These are phyloP conservation scores for Paraphoma sp. DNA, from an alignment of 2,329 filamentous ascomycete species.

Conservation along the genomic window DNA sequence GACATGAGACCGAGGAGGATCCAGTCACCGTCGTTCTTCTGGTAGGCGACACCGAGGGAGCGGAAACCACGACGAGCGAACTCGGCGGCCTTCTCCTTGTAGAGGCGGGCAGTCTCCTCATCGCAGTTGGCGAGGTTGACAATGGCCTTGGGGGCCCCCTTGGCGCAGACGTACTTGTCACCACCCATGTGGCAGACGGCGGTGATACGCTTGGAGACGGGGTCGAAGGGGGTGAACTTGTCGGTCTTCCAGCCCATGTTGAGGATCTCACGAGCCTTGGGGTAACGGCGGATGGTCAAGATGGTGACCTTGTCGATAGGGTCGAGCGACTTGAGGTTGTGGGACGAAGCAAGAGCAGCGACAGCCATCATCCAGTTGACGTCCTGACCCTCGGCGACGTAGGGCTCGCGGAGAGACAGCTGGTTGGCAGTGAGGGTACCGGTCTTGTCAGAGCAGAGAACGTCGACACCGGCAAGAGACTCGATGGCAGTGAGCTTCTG, in stretches of 20 bases:
- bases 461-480: slow-evolving; percentile 70
- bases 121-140: slow-evolving; percentile 72
- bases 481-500: slow-evolving; percentile 82
- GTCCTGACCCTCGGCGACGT: slow-evolving; percentile 77
- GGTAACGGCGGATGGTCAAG: slow-evolving; percentile 76
- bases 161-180: slow-evolving; percentile 75
- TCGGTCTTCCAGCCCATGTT: slow-evolving; percentile 77
- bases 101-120: slow-evolving; percentile 68
- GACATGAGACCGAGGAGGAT: slow-evolving; percentile 77
- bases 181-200: slow-evolving; percentile 72
- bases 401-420: slow-evolving; percentile 77
- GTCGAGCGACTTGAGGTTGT: slow-evolving; percentile 80
- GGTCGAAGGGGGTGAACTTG: slow-evolving; percentile 80
- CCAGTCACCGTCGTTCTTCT: slow-evolving; percentile 78
- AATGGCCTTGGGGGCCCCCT: slow-evolving; percentile 79
- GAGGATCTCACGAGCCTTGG: slow-evolving; percentile 78
- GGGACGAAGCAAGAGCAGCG: slow-evolving; percentile 76
- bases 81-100: slow-evolving; percentile 75
- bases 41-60: slow-evolving; percentile 78
- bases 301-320: slow-evolving; percentile 83
- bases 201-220: slow-evolving; percentile 81
- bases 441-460: slow-evolving; percentile 83
- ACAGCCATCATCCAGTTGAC: slow-evolving; percentile 88
- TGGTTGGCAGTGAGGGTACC: slow-evolving; percentile 79
- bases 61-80: slow-evolving; percentile 82